phyloP scores from a whole-genome alignment of 371 early-diverging fungal genomes.

The Chytridium lagenaria region DNA sequence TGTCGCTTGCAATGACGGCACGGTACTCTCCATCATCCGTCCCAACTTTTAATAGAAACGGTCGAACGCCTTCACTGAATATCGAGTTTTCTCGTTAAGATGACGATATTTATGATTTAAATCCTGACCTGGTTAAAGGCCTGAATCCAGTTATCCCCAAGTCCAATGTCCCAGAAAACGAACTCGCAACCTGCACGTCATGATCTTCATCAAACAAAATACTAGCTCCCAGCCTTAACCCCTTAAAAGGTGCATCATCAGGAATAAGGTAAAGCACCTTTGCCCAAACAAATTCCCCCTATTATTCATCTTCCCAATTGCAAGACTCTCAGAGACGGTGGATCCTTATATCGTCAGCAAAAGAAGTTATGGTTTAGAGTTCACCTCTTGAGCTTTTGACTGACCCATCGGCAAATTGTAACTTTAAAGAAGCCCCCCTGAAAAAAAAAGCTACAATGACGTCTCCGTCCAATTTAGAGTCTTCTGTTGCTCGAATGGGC shows the following conservation, averaged over 20 bases:
- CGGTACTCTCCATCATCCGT: neutral
- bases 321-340: neutral
- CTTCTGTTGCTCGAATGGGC: neutral
- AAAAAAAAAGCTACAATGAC: conserved; percentile 6
- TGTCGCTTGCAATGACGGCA: neutral
- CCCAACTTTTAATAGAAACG: conserved; percentile 6
- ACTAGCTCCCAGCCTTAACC: neutral
- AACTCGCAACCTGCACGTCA: neutral
- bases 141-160: neutral
- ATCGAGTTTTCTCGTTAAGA: neutral
- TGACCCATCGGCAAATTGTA: neutral
- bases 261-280: neutral
- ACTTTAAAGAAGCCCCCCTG: neutral
- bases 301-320: neutral
- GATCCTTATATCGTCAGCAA: neutral
- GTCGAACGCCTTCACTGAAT: neutral
- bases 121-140: neutral
- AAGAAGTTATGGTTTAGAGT: neutral
- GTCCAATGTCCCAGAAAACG: neutral
- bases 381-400: neutral
- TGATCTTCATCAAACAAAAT: conserved; percentile 4
- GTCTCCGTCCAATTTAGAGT: neutral
- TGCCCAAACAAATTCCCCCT: neutral
- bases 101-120: neutral
- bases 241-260: neutral